Evolutionary conservation across 768 basidiomycete genomes (phyloP).

Genomic region (Boletus subcaerulescens): DNA sequence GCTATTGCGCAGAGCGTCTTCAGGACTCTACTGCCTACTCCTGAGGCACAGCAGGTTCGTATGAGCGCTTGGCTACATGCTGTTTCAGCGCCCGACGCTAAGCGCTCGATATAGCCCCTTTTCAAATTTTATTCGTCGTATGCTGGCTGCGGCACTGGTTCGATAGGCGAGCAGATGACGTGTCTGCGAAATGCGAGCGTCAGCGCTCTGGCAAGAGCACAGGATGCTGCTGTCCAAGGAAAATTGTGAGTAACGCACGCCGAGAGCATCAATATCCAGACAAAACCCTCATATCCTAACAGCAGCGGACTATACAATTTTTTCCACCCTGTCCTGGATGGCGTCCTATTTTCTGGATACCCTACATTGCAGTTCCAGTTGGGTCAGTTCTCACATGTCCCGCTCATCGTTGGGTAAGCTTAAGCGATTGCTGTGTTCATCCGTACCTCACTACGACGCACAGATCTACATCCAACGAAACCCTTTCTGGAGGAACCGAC

Average conservation of each 20-base stretch:
- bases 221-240: conserved; percentile 44
- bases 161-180: conserved; percentile 35
- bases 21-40: conserved; percentile 47
- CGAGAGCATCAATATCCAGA: not conserved
- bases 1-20: conserved; percentile 65
- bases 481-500: conserved; percentile 41
- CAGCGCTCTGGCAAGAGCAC: conserved; percentile 50
- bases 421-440: not conserved
- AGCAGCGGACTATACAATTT: conserved; percentile 43
- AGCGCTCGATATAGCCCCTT: conserved; percentile 40
- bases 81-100: not conserved
- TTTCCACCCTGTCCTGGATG: conserved; percentile 58
- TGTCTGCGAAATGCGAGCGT: conserved; percentile 51
- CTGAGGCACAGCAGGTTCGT: conserved; percentile 52
- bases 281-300: not conserved
- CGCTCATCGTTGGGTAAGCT: conserved; percentile 57
- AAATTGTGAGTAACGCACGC: conserved; percentile 37
- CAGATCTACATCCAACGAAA: conserved; percentile 60
- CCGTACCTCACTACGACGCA: not conserved
- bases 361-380: conserved; percentile 45
- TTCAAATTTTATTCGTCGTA: conserved; percentile 50
- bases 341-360: conserved; percentile 46
- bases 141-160: conserved; percentile 47
- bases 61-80: not conserved
- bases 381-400: conserved; percentile 48